These are phyloP conservation scores for Ceratocystiopsis minuta DNA, from an alignment of 2,329 filamentous ascomycete species.

Conservation along the genomic window DNA sequence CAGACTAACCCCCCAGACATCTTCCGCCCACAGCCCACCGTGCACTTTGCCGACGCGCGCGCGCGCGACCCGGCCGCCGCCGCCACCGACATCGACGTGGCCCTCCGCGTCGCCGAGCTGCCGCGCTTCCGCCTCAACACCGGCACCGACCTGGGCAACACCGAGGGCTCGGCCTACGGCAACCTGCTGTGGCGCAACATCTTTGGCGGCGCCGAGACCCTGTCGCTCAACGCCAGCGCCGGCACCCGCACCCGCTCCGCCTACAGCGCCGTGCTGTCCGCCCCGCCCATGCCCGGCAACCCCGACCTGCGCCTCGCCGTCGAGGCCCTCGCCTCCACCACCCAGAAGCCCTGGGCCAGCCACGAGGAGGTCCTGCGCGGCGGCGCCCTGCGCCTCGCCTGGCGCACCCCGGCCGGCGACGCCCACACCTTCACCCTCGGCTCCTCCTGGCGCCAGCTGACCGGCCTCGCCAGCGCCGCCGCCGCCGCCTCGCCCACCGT, in stretches of 20 bases:
- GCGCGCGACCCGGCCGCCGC: constrained; percentile 49
- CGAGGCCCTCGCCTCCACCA: constrained; percentile 67
- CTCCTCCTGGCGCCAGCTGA: constrained; percentile 75
- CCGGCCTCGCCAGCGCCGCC: constrained; percentile 52
- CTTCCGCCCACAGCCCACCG: constrained; percentile 64
- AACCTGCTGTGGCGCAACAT: constrained; percentile 80
- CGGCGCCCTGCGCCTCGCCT: constrained; percentile 57
- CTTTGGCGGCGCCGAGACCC: constrained; percentile 79
- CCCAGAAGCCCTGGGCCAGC: constrained; percentile 79
- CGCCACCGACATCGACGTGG: constrained; percentile 64
- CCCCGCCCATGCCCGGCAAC: constrained; percentile 59
- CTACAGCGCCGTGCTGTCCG: constrained; percentile 72
- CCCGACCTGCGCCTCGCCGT: constrained; percentile 64
- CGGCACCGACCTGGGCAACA: constrained; percentile 83
- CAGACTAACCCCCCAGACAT: constrained; percentile 39
- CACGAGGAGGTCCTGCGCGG: constrained; percentile 82
- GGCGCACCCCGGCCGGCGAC: constrained; percentile 46
- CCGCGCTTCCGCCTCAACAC: constrained; percentile 78
- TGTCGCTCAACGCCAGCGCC: constrained; percentile 72
- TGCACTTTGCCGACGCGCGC: constrained; percentile 64
- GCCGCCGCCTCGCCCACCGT: constrained; percentile 62
- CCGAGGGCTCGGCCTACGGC: constrained; percentile 83
- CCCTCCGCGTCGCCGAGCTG: constrained; percentile 60
- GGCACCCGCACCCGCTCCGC: constrained; percentile 83
- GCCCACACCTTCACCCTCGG: constrained; percentile 66